Base-by-base conservation (phyloP, 2,329 filamentous ascomycete species). In the Apiospora koreana region DNA sequence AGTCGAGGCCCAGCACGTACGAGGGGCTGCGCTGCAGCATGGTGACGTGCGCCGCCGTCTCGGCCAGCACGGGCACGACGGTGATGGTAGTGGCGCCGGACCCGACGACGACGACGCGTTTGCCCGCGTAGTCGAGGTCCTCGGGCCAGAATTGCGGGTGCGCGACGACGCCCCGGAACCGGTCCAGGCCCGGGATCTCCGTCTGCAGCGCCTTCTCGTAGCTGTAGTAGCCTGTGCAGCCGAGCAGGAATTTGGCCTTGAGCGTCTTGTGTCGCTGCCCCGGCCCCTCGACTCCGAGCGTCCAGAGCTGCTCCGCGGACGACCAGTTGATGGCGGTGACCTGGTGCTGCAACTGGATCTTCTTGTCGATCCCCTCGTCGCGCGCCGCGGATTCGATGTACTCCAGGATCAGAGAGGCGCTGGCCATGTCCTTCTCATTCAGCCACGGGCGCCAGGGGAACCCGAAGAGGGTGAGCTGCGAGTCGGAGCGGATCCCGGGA, bases 11-110 rank as follows among this genome's bases (percentile, higher is more conserved):
- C 48, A 92, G 74, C 69, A 95, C 86, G 76, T 93, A 95, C 0
- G 86, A 88, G 0, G 94, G 94, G 62, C 90, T 94, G 69, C 94
- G 89, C 81, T 97, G 94, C 3, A 97, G 85, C 88, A 95, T 94
- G 1, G 93, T 95, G 41, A 94, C 89, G 18, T 88, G 86, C 5
- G 81, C 82, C 5, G 92, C 93, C 48, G 86, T 88, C 64, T 92
- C 82, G 0, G 90, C 88, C 65, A 97, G 81, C 58, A 86, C 87
- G 0, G 94, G 94, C 3, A 97, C 79, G 0, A 97, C 85, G 0
- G 94, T 96, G 67, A 95, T 82, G 9, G 93, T 92, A 0, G 94
- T 97, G 2, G 94, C 94, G 9, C 94, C 94, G 18, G 88, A 92
- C 21, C 93, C 93, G 72, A 96, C 88, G 70, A 95, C 84, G 50